Evolutionary conservation across 2,329 filamentous ascomycete species (phyloP).

Genomic region (Dissoconium aciculare): DNA sequence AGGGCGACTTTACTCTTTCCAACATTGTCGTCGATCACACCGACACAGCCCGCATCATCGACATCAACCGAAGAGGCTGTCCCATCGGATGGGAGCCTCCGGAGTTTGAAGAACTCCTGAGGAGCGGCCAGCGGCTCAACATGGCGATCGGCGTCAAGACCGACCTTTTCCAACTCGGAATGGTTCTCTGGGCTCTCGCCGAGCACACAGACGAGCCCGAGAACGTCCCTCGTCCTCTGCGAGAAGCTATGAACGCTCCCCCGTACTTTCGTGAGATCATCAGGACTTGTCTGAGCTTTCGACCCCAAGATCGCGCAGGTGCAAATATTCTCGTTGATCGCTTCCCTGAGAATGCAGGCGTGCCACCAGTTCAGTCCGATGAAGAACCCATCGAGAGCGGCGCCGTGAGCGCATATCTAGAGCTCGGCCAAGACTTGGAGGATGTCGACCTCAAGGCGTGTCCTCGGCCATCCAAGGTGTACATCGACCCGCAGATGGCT

Average conservation of each 20-base stretch:
- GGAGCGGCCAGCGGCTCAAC: conserved; percentile 75
- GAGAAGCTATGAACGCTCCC: conserved; percentile 41
- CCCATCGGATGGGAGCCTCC: conserved; percentile 96
- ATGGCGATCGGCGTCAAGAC: conserved; percentile 99
- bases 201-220: conserved; percentile 85
- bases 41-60: conserved; percentile 78
- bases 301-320: conserved; percentile 56
- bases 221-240: conserved; percentile 54
- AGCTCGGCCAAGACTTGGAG: conserved; percentile 20
- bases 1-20: conserved; percentile 91
- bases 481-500: conserved; percentile 32
- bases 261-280: conserved; percentile 66
- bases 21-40: conserved; percentile 81
- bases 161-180: conserved; percentile 87
- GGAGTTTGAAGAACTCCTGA: conserved; percentile 71
- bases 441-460: conserved; percentile 27
- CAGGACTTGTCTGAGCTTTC: conserved; percentile 57
- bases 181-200: conserved; percentile 89
- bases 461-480: conserved; percentile 30
- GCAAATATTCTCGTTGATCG: conserved; percentile 55
- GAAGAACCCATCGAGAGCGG: background rate
- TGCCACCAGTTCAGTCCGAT: conserved; percentile 4
- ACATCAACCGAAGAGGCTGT: conserved; percentile 94
- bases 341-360: conserved; percentile 40
- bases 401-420: conserved; percentile 5